Evolutionary conservation across 2,329 filamentous ascomycete species (phyloP), one percentile per base, ranked within the genome.

Genomic region (Fusarium sp.): DNA sequence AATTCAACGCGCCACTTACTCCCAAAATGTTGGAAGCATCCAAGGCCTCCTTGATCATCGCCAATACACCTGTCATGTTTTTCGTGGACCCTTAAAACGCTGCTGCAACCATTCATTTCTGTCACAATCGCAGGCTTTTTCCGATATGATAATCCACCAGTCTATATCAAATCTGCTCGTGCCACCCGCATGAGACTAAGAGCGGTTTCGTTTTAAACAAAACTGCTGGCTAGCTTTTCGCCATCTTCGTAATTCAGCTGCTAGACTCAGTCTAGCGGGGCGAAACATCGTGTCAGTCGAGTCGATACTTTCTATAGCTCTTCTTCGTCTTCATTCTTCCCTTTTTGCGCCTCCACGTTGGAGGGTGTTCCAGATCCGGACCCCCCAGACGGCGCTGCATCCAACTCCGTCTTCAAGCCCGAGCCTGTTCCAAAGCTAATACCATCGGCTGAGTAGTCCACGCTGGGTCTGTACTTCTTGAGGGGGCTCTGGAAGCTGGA

Each of bases 401-500:
- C 78, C 37, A 81, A 58, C 34, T 80, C 79, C 24, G 79, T 76
- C 41, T 77, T 82, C 46, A 82, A 71, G 44, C 74, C 74, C n/a
- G 76, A 71, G 45, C 75, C 74, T 22, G 75, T 60, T 24, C 75
- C 67, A 47, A 72, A 72, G 52, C 73, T 78, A 34, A 77, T 69
- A 20, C 56, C 66, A 34, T 57, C 57, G 41, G 69, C 71, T 14
- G 70, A 67, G 18, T 77, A 75, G 51, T 81, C 80, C 40, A 80
- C 70, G 73, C 90, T 92, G 3, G 90, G 87, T 37, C 92, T 85
- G 61, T 92, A 90, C 77, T 91, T 93, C 84, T 94, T 94, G 74
- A 93, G 85, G 2, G 92, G 92, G 70, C 91, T 93, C 51, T 90
- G 91, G 24, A 93, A 79, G 79, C 80, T 63, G 81, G 83, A 60